These are phyloP conservation scores for Rubus parviflorus DNA, from an alignment of 306 rosid species.

Conservation along the genomic window DNA sequence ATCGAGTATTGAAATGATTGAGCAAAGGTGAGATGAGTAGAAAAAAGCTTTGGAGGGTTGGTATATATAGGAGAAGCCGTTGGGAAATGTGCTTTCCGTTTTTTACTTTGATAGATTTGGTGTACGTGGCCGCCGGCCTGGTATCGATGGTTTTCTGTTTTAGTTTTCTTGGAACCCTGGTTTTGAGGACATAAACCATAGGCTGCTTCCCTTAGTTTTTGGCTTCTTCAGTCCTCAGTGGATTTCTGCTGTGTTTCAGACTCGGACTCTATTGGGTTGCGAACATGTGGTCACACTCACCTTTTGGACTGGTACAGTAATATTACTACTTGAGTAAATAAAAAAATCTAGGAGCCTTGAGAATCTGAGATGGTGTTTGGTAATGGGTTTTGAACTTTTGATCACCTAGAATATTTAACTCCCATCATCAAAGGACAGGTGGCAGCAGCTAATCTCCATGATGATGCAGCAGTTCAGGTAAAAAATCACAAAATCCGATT, in stretches of 20 bases:
- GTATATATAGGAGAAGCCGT: constrained; percentile 36
- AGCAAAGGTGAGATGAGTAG: constrained; percentile 14
- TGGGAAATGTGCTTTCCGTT: constrained; percentile 16
- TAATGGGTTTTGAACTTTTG: background rate
- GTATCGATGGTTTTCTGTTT: constrained; percentile 5
- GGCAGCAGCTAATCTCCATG: background rate
- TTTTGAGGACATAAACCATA: constrained; percentile 36
- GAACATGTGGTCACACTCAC: background rate
- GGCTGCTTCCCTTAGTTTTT: constrained; percentile 35
- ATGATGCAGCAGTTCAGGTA: constrained; percentile 2
- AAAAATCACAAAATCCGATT: background rate
- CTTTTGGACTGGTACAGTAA: background rate
- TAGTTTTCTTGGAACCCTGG: constrained; percentile 30
- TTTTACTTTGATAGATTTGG: background rate
- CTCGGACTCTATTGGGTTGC: background rate
- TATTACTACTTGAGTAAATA: background rate
- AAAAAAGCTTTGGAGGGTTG: constrained; percentile 12
- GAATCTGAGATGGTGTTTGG: background rate
- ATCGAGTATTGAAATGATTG: background rate
- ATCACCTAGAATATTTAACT: constrained; percentile 1
- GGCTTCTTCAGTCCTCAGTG: background rate
- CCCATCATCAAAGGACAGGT: constrained; percentile 1
- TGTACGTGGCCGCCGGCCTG: constrained; percentile 49
- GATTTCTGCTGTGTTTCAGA: background rate
- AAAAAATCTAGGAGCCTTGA: constrained; percentile 12